Base-by-base conservation (phyloP, 1,284 basidiomycete species). In the Moesziomyces globuligerus region DNA sequence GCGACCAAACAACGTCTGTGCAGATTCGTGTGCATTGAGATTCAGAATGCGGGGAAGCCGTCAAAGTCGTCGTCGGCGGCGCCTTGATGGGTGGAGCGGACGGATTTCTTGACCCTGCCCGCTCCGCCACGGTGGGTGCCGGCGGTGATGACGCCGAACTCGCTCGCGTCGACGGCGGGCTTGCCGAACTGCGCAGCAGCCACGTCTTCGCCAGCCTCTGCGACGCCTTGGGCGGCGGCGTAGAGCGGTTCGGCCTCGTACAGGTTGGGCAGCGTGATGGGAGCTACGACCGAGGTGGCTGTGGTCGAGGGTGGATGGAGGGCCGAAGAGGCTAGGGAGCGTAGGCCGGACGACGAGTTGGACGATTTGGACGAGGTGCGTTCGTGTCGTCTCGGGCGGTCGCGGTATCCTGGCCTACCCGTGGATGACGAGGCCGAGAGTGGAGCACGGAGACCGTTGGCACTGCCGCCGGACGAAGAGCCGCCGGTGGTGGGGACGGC, bases 331-430 rank as follows among this genome's bases (percentile, higher is more conserved):
- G 53, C 55, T 7, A 52, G 48, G 8, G 56, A 59, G 18, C 53
- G 60, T 21, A 60, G 45, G 18, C 68, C 68, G 1, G 68, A 51
- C 17, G 62, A 66, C 13, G 62, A 66, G 28, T 53, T 66, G 57
- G 61, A 60, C 1, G 68, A 61, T 26, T 54, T 57, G 21, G 54
- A 61, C 7, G 46, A 39, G 7, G 62, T 69, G 21, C 61, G 58
- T 61, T 75, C 65, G 65, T 75, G 73, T 3, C 73, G 48, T 17
- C 75, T 34, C n/a, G 75, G 74, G 26, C 52, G 48, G 24, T 76
- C 75, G 41, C 75, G 66, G 40, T 76, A 76, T 42, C 21, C 37
- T 13, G 59, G 41, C 2, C 54, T 44, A 28, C 52, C 57, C 1
- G 51, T 48, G 4, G 52, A 55, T 7, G 67, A 55, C 7, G 60